Evolutionary conservation across 805 yeast genomes (phyloP).

Genomic region (Kluyveromyces wickerhamii): DNA sequence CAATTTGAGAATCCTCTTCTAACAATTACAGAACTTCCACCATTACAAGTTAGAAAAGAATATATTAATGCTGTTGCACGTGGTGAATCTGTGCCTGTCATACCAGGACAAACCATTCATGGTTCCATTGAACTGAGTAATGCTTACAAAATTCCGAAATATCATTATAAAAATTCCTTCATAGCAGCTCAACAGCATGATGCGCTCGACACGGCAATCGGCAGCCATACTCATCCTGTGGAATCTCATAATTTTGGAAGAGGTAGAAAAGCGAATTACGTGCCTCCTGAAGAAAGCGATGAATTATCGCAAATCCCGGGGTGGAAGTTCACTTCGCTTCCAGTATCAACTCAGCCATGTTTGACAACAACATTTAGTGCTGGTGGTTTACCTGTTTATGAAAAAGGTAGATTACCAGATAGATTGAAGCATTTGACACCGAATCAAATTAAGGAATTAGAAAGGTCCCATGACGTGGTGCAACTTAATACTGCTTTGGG

Average conservation of each 20-base stretch:
- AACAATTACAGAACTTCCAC: conserved; percentile 23
- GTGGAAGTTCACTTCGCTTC: conserved; percentile 29
- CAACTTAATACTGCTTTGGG: conserved; percentile 38
- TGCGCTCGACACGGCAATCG: conserved; percentile 24
- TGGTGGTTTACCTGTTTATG: conserved; percentile 40
- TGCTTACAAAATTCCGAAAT: conserved; percentile 27
- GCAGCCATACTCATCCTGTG: conserved; percentile 6
- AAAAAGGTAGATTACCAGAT: conserved; percentile 20
- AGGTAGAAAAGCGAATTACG: conserved; percentile 1
- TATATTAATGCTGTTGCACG: conserved; percentile 15
- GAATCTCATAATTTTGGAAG: conserved; percentile 4
- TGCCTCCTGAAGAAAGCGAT: conserved; percentile 3
- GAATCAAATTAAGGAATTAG: conserved; percentile 38
- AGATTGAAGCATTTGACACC: conserved; percentile 28
- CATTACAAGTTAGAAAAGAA: conserved; percentile 20
- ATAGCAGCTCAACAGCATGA: conserved; percentile 23
- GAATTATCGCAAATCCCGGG: conserved; percentile 22
- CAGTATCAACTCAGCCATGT: conserved; percentile 16
- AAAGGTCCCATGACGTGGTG: conserved; percentile 42
- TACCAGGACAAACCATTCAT: conserved; percentile 27
- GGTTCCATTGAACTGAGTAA: conserved; percentile 28
- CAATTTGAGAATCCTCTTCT: conserved; percentile 12
- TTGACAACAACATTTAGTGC: conserved; percentile 20
- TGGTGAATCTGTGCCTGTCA: conserved; percentile 19
- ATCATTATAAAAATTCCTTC: conserved; percentile 27